Conservation (phyloP, 108 stramenopile species). For the Skeletonema tropicum region DNA sequence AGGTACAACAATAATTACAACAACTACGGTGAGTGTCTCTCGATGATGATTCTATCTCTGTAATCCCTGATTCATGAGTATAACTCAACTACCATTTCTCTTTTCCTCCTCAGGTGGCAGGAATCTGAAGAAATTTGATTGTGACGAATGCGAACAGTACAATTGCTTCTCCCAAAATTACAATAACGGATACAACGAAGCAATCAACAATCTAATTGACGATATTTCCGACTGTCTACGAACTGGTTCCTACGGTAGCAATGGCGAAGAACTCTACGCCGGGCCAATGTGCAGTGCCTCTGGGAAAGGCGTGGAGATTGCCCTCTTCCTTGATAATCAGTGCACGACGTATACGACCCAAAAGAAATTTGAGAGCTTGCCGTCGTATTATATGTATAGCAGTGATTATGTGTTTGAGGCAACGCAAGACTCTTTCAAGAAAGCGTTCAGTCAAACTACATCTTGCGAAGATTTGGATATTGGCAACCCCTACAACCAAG, state of each 20-base stretch:
- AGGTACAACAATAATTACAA: slow-evolving; percentile 7
- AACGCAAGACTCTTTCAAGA: not conserved
- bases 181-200: slow-evolving; percentile 37
- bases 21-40: slow-evolving; percentile 19
- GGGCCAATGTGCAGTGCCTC: slow-evolving; percentile 71
- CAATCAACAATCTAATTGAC: slow-evolving; percentile 37
- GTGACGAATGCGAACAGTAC: slow-evolving; percentile 58
- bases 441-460: not conserved
- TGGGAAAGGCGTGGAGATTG: slow-evolving; percentile 74
- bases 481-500: not conserved
- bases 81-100: no score
- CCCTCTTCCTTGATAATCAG: slow-evolving; percentile 67
- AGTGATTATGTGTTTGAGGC: not conserved
- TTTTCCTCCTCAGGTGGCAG: slow-evolving; percentile 7
- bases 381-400: slow-evolving; percentile 20
- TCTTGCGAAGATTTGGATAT: not conserved
- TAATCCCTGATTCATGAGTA: not conserved
- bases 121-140: slow-evolving; percentile 56
- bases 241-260: slow-evolving; percentile 44
- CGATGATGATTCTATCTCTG: not conserved
- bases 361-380: slow-evolving; percentile 19
- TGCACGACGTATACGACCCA: slow-evolving; percentile 58
- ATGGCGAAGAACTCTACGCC: slow-evolving; percentile 37
- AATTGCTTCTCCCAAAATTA: slow-evolving; percentile 49
- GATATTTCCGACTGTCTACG: slow-evolving; percentile 54